Base-by-base conservation (phyloP, 2,329 filamentous ascomycete species). In the Aciculosporium take region DNA sequence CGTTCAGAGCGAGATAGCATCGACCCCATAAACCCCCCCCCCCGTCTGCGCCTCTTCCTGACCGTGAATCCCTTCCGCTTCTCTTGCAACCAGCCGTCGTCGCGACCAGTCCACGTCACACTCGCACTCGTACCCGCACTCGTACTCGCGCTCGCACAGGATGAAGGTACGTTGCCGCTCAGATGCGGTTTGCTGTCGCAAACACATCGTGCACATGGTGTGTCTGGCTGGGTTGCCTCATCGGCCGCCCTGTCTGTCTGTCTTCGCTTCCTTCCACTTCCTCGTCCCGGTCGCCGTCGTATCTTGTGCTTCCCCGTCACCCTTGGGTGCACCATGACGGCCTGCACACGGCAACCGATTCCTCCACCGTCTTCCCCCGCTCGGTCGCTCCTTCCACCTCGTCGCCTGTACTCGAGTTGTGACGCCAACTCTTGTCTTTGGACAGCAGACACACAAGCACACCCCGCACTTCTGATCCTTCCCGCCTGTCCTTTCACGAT, bases 91-190 rank as follows among this genome's bases (percentile, higher is more conserved):
- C 28, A 32, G 20, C 38, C 20, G 20, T 39, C 33, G 37, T 27
- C 42, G n/a, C n/a, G 33, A 41, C 32, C 4, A 35, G 18, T 37
- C 20, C 13, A 32, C 20, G 31, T 36, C 37, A 37, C 24, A 37
- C 10, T 37, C 35, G 10, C 35, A 37, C 13, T 21, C 18, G 4
- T 25, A 37, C 25, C 24, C 28, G 40, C 40, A 42, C 30, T 29
- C 27, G 28, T 37, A 49, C 52, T 56, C 52, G 51, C 53, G 58
- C 53, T 56, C 53, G 51, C 54, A 58, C 56, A 59, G 56, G 45
- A 60, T 60, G 57, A 60, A 60, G 57, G 57, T 46, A 39, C 21
- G 44, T 46, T 28, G 33, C 41, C 40, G 40, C 30, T 20, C 9
- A 25, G n/a, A 28, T 37, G 13, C 17, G 28, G 25, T 37, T 34